Evolutionary conservation across 108 stramenopile species (phyloP), one percentile per base, ranked within the genome.

Genomic region (Discostella stelligeroides): DNA sequence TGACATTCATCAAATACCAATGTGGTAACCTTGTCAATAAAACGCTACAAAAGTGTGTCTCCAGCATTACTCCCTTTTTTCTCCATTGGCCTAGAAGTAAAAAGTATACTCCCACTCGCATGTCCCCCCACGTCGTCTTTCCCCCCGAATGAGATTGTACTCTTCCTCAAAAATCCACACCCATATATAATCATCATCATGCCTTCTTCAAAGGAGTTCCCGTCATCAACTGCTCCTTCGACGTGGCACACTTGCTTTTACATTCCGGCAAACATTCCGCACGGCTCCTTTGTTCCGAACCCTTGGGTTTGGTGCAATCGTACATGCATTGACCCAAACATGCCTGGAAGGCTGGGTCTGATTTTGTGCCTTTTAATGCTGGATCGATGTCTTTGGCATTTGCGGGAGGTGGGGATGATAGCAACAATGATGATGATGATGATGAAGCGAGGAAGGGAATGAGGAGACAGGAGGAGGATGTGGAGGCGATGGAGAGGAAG

Each of bases 281-380:
- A 10, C 91, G 73, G 60, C 68, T 79, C 47, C 82, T 85, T 66
- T 88, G 85, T 41, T 89, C 91, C 5, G 14, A 27, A 1, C 87
- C 90, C 70, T 92, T 92, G 42, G 91, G 91, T 72, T 92, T 92
- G 59, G 91, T 92, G 68, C 91, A 92, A 34, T 89, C 87, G 70
- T 88, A 92, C 55, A 92, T 66, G 68, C 91, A 92, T 50, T 70
- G 47, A 24, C 73, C 75, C 6, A 87, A 66, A 56, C 89, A 90
- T 24, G 70, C 50, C 68, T 91, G 80, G 55, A 80, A 91, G 20
- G 23, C 66, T 9, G 89, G 89, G 64, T 91, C 89, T 42, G 82
- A 67, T 65, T 91, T 91, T 25, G 89, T 91, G 0, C 89, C 89
- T 60, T 86, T 88, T 9, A 85, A 0, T 0, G 81, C 34, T 6